These are phyloP conservation scores for Chlorella sp. DNA, from an alignment of 139 green algal genomes.

Conservation along the genomic window DNA sequence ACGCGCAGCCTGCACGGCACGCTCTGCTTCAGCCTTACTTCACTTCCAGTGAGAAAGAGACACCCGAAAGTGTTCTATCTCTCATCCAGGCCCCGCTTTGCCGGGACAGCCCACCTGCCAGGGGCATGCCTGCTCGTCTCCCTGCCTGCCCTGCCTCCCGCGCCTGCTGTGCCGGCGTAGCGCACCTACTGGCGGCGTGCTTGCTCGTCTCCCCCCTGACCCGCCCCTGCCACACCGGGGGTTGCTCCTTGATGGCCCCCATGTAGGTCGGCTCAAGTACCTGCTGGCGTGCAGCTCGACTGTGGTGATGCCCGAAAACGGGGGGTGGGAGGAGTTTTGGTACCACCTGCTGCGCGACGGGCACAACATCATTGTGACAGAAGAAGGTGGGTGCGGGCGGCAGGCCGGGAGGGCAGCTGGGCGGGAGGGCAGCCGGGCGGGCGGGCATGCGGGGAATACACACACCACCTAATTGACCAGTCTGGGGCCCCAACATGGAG, in stretches of 20 bases:
- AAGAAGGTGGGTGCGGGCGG: not conserved
- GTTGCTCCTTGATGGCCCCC: not conserved
- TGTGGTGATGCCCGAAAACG: not conserved
- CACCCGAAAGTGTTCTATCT: no score
- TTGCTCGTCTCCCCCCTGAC: not conserved
- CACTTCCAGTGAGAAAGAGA: no score
- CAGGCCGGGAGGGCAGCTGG: not conserved
- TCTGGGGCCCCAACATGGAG: no score
- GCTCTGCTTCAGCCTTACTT: no score
- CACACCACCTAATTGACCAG: no score
- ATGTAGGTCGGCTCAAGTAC: slow-evolving; percentile 33
- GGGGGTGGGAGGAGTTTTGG: slow-evolving; percentile 6
- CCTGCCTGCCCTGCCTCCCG: no score
- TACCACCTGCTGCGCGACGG: slow-evolving; percentile 3
- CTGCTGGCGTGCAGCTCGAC: slow-evolving; percentile 25
- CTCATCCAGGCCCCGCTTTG: no score
- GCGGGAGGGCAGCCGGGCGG: not conserved
- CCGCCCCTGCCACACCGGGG: not conserved
- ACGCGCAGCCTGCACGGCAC: no score
- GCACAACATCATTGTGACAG: not conserved
- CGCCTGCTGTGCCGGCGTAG: not conserved
- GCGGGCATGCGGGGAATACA: no score
- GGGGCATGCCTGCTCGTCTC: no score
- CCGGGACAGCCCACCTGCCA: no score
- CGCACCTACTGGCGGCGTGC: not conserved